Conservation (phyloP, 805 yeast genomes). For the Debaryomyces hansenii region DNA sequence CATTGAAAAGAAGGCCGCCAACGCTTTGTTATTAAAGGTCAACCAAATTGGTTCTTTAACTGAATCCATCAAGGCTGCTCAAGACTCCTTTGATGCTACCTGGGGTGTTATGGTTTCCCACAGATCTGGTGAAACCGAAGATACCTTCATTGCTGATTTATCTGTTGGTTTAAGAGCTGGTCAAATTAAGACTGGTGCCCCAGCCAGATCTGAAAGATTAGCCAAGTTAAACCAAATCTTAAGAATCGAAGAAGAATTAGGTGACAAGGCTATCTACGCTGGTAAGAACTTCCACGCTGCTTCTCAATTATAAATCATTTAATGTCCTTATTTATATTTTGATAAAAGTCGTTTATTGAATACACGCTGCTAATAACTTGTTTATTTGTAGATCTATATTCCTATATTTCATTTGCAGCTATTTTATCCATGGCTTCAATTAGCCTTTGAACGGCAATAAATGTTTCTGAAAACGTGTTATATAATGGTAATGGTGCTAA, state of each 20-base stretch:
- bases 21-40: conserved; percentile 93
- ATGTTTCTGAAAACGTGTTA: conserved; percentile 70
- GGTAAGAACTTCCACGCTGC: conserved; percentile 82
- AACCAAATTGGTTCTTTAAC: conserved; percentile 97
- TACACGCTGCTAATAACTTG: not conserved
- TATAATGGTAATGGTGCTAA: conserved; percentile 87
- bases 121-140: conserved; percentile 99
- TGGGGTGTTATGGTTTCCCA: conserved; percentile 99
- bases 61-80: conserved; percentile 96
- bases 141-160: conserved; percentile 96
- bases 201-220: conserved; percentile 99
- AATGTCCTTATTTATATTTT: not conserved
- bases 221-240: conserved; percentile 98
- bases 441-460: conserved; percentile 43
- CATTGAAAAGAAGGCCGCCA: conserved; percentile 93
- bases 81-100: conserved; percentile 90
- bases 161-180: conserved; percentile 98
- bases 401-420: not conserved
- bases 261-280: conserved; percentile 95
- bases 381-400: not conserved
- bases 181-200: conserved; percentile 99
- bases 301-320: conserved; percentile 34
- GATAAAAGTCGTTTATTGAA: not conserved
- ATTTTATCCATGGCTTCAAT: conserved; percentile 35
- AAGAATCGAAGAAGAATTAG: conserved; percentile 98